These are phyloP conservation scores for Porodaedalea pini DNA, from an alignment of 1,284 basidiomycete genomes.

Conservation along the genomic window DNA sequence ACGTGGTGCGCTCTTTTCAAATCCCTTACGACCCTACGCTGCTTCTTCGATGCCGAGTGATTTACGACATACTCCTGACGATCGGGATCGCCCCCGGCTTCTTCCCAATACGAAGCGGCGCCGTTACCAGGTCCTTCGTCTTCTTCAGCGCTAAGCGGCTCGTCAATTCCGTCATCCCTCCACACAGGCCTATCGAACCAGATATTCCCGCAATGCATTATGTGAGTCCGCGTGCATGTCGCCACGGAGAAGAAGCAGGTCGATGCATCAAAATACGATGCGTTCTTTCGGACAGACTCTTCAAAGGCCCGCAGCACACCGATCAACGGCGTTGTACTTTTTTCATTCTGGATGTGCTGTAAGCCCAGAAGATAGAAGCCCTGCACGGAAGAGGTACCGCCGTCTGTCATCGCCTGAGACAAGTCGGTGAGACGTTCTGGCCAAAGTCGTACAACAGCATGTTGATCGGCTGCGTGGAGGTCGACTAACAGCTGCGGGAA, in stretches of 20 bases:
- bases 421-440: constrained; percentile 22
- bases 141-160: constrained; percentile 12
- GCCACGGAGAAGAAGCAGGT: constrained; percentile 22
- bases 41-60: constrained; percentile 3
- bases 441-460: constrained; percentile 22
- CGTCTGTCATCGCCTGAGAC: constrained; percentile 1
- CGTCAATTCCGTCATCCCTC: constrained; percentile 24
- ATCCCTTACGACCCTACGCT: constrained; percentile 1
- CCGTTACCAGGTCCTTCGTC: constrained; percentile 8
- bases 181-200: constrained; percentile 5
- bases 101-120: constrained; percentile 4
- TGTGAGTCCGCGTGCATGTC: constrained; percentile 10
- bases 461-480: constrained; percentile 20
- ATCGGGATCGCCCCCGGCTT: constrained; percentile 6
- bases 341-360: not conserved
- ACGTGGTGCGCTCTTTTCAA: constrained; percentile 10
- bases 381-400: constrained; percentile 13
- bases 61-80: constrained; percentile 13
- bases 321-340: constrained; percentile 14
- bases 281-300: constrained; percentile 19
- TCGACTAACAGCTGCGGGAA: constrained; percentile 24
- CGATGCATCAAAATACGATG: constrained; percentile 23
- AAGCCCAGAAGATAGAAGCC: constrained; percentile 27
- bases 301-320: constrained; percentile 23
- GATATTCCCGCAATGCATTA: constrained; percentile 11